Evolutionary conservation across 768 basidiomycete species (phyloP), one percentile per base, ranked within the genome.

Genomic region (Coprinellus micaceus): DNA sequence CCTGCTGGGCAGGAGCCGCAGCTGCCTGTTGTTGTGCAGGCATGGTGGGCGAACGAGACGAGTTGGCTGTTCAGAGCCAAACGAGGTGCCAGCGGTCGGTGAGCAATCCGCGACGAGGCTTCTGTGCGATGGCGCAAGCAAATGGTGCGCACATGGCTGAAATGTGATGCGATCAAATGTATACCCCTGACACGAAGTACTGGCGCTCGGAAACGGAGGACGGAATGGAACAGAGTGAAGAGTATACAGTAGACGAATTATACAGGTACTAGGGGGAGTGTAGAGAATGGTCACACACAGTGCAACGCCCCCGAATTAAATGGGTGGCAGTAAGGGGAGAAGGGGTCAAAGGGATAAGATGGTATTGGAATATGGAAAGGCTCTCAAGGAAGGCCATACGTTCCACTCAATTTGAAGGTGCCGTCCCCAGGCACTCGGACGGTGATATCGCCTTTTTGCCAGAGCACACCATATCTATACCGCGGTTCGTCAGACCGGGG

Each of bases 321-420:
- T n/a, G n/a, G n/a, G n/a, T n/a, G n/a, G n/a, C n/a, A n/a, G n/a
- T n/a, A n/a, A n/a, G n/a, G n/a, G n/a, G n/a, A n/a, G n/a, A 17
- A 37, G 36, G 9, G 17, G 36, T 37, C 36, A 37, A 37, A 37
- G 36, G 9, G 17, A 17, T 9, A 9, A 37, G 9, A 17, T 9
- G 17, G 36, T 9, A 37, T 9, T 9, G 36, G 17, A 37, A 37
- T 9, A 17, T 37, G 36, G 36, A 9, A 37, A 37, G 36, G 9
- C 36, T 9, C 36, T 37, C 17, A 37, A 37, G 57, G 68, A 55
- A 64, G 60, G 39, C 78, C 79, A 58, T 82, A 80, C 10, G 75
- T 68, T 21, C 81, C 80, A 58, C 77, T 83, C 63, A 81, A 76
- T 64, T 82, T 82, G 71, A 84, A 82, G 51, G 81, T 78, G n/a